Evolutionary conservation across 371 early-diverging fungal genomes (phyloP), one percentile per base, ranked within the genome.

Genomic region (Mortierella sp.): DNA sequence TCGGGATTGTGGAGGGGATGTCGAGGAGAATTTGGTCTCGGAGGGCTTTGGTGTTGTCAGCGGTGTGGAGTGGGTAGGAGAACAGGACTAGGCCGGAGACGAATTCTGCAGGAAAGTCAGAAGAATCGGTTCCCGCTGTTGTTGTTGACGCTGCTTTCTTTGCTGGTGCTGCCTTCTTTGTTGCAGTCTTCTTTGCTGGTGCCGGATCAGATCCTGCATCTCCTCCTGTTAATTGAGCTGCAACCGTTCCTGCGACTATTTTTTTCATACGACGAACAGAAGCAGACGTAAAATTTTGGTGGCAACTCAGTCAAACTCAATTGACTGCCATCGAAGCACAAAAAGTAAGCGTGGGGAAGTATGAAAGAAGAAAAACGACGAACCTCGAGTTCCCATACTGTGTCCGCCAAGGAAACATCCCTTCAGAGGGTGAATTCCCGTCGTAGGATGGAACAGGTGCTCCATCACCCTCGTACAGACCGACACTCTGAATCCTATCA

Each of bases 311-410:
- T 55, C 79, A 60, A 57, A 21, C 28, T 47, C 24, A 42, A 48
- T 47, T 28, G 68, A 38, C 68, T 0, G 68, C 9, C 57, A 10
- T 7, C 13, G 16, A 0, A 38, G 24, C 44, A 42, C 38, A 42
- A 68, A 38, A 21, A 24, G 38, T 1, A 1, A 19, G 65, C 38
- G 65, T 65, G 65, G 65, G 65, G 31, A 26, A 31, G 31, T 38
- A 38, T 38, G 42, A 38, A 38, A 38, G 42, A n/a, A 28, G 14
- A 58, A 63, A 31, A 21, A 31, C 50, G 50, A 19, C 78, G 28
- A 54, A 84, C 84, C 84, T 84, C 84, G 63, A n/a, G 84, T 80
- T 34, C 84, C 84, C 84, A 84, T 84, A 31, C 78, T 77, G 31
- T 84, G 84, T 34, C 84, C 84, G 13, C 84, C 84, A 52, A 78